Conservation (phyloP, 768 basidiomycete genomes). For the Mrakia frigida region DNA sequence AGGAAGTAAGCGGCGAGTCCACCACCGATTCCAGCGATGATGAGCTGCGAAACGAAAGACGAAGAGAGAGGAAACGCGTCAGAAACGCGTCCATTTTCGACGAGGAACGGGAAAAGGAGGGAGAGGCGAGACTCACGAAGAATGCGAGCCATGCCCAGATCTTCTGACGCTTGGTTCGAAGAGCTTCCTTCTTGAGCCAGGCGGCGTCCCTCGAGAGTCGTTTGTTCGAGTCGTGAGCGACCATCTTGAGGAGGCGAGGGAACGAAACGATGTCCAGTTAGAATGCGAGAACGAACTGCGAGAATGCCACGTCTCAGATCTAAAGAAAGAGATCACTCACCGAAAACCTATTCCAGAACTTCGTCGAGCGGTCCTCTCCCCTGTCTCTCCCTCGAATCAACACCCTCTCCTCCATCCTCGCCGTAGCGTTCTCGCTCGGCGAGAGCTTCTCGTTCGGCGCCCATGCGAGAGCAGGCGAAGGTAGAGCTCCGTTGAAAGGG, state of each 20-base stretch:
- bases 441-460: neutral
- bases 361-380: conserved; percentile 4
- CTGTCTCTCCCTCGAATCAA: conserved; percentile 22
- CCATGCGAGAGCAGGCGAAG: conserved; percentile 15
- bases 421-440: neutral
- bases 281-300: neutral
- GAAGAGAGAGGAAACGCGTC: neutral
- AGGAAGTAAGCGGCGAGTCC: neutral
- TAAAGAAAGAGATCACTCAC: neutral
- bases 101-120: neutral
- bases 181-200: conserved; percentile 11
- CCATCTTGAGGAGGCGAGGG: conserved; percentile 1
- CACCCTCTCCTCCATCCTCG: conserved; percentile 8
- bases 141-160: conserved; percentile 10
- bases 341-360: conserved; percentile 18
- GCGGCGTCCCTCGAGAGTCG: conserved; percentile 11
- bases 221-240: conserved; percentile 3
- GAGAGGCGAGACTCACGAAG: neutral
- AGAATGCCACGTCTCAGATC: neutral
- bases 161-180: conserved; percentile 9
- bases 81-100: neutral
- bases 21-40: conserved; percentile 1
- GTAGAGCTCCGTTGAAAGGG: conserved; percentile 3
- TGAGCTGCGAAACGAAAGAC: neutral
- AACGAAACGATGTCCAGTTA: neutral